A percentile compares a stretch with the other conserved stretches of the same genome.
Evolutionary conservation across 2,329 filamentous ascomycete species (phyloP).

Genomic region (Gyromitra esculenta): DNA sequence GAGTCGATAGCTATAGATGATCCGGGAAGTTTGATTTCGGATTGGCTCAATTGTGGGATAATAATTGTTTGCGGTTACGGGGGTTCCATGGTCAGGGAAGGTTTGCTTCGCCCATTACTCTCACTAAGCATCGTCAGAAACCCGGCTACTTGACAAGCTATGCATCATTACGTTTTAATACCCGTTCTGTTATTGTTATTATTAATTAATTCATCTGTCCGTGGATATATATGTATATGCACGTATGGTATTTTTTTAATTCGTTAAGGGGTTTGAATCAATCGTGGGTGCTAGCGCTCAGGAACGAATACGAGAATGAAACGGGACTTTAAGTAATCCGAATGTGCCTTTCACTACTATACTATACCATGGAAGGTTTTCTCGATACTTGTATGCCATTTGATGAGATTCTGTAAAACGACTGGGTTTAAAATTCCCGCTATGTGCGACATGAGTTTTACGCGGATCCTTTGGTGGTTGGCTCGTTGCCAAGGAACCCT

Average conservation of each 20-base stretch:
- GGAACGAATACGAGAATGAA: background rate
- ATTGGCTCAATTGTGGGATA: background rate
- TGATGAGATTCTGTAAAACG: background rate
- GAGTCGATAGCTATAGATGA: background rate
- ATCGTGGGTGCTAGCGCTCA: background rate
- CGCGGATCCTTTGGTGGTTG: constrained; percentile 29
- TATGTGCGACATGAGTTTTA: constrained; percentile 24
- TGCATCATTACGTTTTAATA: background rate
- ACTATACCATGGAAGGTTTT: background rate
- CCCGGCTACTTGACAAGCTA: constrained; percentile 21
- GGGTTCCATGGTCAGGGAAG: constrained; percentile 16
- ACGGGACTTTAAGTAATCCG: background rate
- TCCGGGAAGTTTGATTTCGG: background rate
- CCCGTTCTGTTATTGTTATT: background rate
- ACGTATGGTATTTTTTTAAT: background rate
- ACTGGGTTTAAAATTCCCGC: background rate
- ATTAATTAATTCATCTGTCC: background rate
- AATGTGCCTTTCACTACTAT: background rate
- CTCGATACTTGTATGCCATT: background rate
- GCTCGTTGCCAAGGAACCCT: constrained; percentile 34
- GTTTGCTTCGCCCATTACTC: constrained; percentile 26
- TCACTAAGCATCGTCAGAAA: constrained; percentile 8
- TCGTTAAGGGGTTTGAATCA: background rate
- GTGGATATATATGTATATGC: too few relatives aligned
- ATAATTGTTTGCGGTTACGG: background rate